A percentile compares a stretch with the other conserved stretches of the same genome.
Conservation (phyloP, 106 monocot species). For the Platanthera zijinensis region DNA sequence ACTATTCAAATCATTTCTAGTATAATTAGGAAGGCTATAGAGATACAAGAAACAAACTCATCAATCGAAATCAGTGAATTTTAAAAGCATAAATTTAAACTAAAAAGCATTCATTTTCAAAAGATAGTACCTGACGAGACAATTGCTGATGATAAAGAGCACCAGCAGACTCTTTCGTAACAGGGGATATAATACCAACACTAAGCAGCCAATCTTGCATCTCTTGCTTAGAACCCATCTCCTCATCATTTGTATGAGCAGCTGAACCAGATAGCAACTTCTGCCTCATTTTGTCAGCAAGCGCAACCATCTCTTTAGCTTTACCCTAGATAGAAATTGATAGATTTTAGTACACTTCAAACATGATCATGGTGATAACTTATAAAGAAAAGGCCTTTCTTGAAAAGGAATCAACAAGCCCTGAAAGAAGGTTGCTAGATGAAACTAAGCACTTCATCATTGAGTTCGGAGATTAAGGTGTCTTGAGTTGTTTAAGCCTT, state of each 20-base stretch:
- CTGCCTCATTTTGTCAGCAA: slow-evolving; percentile 86
- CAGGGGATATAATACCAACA: slow-evolving; percentile 91
- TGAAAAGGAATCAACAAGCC: not conserved
- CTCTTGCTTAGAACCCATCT: slow-evolving; percentile 90
- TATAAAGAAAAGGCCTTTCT: not conserved
- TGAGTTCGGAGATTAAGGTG: not conserved
- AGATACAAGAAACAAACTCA: not conserved
- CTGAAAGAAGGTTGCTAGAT: not conserved
- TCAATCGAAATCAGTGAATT: not conserved
- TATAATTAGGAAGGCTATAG: not conserved
- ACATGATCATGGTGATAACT: not conserved
- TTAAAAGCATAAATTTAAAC: not conserved
- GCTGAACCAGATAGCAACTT: slow-evolving; percentile 61
- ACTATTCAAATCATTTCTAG: not conserved
- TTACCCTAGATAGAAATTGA: slow-evolving; percentile 53
- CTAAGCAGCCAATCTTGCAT: slow-evolving; percentile 96
- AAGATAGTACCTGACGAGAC: slow-evolving; percentile 57
- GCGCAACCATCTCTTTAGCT: slow-evolving; percentile 92
- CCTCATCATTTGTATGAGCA: slow-evolving; percentile 65
- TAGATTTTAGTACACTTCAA: not conserved
- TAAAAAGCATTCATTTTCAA: not conserved
- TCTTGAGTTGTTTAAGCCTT: not conserved
- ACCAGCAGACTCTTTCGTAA: slow-evolving; percentile 95
- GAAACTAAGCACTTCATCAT: not conserved
- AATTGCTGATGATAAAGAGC: slow-evolving; percentile 94